Evolutionary conservation across 768 basidiomycete species (phyloP), one percentile per base, ranked within the genome.

Genomic region (Mycena filopes): DNA sequence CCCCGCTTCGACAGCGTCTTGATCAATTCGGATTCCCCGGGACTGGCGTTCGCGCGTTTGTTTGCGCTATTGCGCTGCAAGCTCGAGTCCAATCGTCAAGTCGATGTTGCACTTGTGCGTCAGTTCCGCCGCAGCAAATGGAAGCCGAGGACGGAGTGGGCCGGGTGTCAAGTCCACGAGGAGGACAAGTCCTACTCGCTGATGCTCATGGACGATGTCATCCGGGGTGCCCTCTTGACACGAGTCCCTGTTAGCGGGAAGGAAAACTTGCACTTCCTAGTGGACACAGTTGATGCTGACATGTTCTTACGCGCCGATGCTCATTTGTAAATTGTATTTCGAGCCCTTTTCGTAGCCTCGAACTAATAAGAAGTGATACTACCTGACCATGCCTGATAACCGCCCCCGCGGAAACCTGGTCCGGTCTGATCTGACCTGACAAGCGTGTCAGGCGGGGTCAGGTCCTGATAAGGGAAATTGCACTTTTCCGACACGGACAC

Each of bases 101-200:
- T 71, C 28, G 73, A 76, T 65, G 26, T 76, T 3, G 73, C 70
- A 7, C 60, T 75, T 11, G 48, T 68, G 48, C 38, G n/a, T 18
- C 36, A 25, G 18, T 40, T 54, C 18, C 51, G 36, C 23, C 13
- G 3, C 8, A 54, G 23, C 51, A 54, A 23, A 6, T 54, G 51
- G 66, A 65, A 28, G 33, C 73, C 71, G 36, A 67, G 61, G 36
- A 73, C 71, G 1, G 46, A 45, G 20, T 75, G 70, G n/a, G n/a
- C n/a, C n/a, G n/a, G n/a, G n/a, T n/a, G n/a, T n/a, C n/a, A n/a
- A n/a, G n/a, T n/a, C n/a, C n/a, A 56, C 26, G 63, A 65, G 29
- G 70, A 75, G 41, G 59, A 50, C 4, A 28, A 42, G 15, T 46
- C 62, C 26, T 43, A 59, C 9, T 64, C 64, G 13, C 60, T 75